phyloP scores from a whole-genome alignment of 2,329 filamentous ascomycete species.

The Juglanconis oblonga region DNA sequence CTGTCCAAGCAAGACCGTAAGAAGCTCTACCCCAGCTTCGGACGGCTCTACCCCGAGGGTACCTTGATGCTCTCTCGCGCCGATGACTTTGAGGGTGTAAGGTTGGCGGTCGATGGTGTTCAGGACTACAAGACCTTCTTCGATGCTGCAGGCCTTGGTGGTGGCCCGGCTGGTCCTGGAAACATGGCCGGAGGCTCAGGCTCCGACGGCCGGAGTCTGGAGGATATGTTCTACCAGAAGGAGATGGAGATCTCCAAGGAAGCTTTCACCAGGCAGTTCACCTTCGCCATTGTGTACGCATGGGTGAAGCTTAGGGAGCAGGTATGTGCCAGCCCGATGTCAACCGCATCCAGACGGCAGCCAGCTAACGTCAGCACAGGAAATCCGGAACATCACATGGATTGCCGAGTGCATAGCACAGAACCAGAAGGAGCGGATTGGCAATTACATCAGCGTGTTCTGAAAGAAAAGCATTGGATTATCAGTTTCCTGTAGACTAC shows the following conservation, averaged over 20 bases:
- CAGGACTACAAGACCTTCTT: conserved; percentile 95
- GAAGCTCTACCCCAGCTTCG: conserved; percentile 93
- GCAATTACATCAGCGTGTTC: conserved; percentile 98
- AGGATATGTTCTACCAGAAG: conserved; percentile 98
- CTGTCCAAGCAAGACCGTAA: conserved; percentile 89
- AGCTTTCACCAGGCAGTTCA: conserved; percentile 95
- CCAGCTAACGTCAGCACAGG: conserved; percentile 52
- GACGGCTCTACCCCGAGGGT: conserved; percentile 88
- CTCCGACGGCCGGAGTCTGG: conserved; percentile 81
- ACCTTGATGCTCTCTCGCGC: conserved; percentile 92
- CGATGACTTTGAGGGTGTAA: conserved; percentile 91
- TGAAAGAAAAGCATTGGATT: conserved; percentile 40
- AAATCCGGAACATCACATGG: conserved; percentile 99
- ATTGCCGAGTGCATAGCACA: conserved; percentile 99
- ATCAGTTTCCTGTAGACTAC: conserved; percentile 13
- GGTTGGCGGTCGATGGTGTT: conserved; percentile 89
- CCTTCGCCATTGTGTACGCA: conserved; percentile 89
- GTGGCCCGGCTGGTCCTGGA: conserved; percentile 68
- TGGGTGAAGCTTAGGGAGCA: conserved; percentile 98
- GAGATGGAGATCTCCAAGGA: conserved; percentile 98
- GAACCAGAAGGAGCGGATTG: conserved; percentile 98
- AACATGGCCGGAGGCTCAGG: conserved; percentile 83
- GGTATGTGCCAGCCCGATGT: conserved; percentile 50
- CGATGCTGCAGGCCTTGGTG: conserved; percentile 78
- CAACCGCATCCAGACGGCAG: conserved; percentile 3